These are phyloP conservation scores for Theileria equi DNA, from an alignment of 169 alveolate species.

Conservation along the genomic window DNA sequence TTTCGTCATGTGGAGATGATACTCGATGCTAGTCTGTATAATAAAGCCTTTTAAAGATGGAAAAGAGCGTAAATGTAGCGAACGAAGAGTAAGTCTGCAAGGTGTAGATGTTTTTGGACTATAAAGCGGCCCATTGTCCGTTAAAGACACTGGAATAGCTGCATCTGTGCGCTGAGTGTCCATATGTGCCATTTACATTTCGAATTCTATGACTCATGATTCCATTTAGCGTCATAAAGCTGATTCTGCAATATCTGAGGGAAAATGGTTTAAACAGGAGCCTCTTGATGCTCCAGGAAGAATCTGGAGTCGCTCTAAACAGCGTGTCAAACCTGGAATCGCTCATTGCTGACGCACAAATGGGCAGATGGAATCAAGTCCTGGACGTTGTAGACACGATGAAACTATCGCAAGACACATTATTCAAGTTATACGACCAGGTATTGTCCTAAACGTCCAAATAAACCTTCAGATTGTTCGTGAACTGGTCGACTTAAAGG, in stretches of 20 bases:
- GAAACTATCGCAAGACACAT: constrained; percentile 67
- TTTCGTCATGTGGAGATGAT: not conserved
- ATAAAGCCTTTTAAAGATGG: constrained; percentile 29
- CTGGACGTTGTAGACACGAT: constrained; percentile 68
- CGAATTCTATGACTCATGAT: not conserved
- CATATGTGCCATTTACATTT: too few relatives aligned
- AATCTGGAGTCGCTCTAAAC: constrained; percentile 67
- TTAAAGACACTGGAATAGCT: too few relatives aligned
- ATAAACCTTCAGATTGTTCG: constrained; percentile 52
- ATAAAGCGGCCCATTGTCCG: too few relatives aligned
- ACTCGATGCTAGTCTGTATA: not conserved
- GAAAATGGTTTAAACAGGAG: constrained; percentile 68
- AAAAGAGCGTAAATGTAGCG: constrained; percentile 3
- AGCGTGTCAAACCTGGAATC: constrained; percentile 69
- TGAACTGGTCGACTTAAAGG: constrained; percentile 73
- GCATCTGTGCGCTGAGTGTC: too few relatives aligned
- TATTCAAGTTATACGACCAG: constrained; percentile 71
- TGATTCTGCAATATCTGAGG: constrained; percentile 72
- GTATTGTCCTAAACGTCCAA: not conserved
- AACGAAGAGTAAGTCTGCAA: constrained; percentile 23
- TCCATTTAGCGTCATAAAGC: constrained; percentile 44
- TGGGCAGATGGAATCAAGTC: constrained; percentile 77
- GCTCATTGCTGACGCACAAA: constrained; percentile 67
- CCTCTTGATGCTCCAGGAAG: constrained; percentile 73
- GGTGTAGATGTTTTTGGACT: too few relatives aligned